Evolutionary conservation across 2,329 filamentous ascomycete species (phyloP).

Genomic region (Bisporella sp.): DNA sequence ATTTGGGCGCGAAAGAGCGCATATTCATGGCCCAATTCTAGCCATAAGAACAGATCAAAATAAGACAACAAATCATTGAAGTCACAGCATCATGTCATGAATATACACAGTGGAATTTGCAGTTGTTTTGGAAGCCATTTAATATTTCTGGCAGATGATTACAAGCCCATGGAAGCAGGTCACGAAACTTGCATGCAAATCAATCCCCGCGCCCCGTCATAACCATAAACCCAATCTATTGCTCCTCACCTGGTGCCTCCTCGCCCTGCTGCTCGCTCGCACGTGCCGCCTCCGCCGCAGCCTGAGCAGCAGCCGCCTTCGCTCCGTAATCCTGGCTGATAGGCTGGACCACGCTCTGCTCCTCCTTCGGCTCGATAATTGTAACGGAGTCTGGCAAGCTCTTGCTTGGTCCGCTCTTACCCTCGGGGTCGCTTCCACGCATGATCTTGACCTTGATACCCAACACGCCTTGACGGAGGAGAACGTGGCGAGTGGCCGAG

Average conservation of each 20-base stretch:
- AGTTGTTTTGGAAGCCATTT: slow-evolving; percentile 13
- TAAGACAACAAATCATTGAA: no score
- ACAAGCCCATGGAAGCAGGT: slow-evolving; percentile 18
- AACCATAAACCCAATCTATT: slow-evolving; percentile 19
- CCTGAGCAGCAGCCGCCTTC: slow-evolving; percentile 70
- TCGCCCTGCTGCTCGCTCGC: slow-evolving; percentile 46
- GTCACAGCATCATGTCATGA: background rate
- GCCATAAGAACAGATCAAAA: no score
- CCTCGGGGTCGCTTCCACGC: slow-evolving; percentile 98
- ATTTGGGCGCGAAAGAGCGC: no score
- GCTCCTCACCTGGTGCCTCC: slow-evolving; percentile 40
- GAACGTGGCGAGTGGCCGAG: slow-evolving; percentile 95
- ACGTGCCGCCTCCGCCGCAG: slow-evolving; percentile 54
- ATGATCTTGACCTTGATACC: slow-evolving; percentile 99
- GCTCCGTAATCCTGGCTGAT: slow-evolving; percentile 98
- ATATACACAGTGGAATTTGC: background rate
- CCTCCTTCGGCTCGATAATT: slow-evolving; percentile 99
- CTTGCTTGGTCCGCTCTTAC: slow-evolving; percentile 97
- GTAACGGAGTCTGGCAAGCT: slow-evolving; percentile 96
- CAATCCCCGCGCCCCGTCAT: slow-evolving; percentile 5
- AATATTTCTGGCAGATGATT: slow-evolving; percentile 23
- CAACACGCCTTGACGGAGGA: slow-evolving; percentile 98
- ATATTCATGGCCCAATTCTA: no score
- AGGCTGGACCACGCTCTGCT: slow-evolving; percentile 89
- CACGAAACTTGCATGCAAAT: slow-evolving; percentile 15